Conservation (phyloP, 108 stramenopile species). For the Fistulifera solaris region DNA sequence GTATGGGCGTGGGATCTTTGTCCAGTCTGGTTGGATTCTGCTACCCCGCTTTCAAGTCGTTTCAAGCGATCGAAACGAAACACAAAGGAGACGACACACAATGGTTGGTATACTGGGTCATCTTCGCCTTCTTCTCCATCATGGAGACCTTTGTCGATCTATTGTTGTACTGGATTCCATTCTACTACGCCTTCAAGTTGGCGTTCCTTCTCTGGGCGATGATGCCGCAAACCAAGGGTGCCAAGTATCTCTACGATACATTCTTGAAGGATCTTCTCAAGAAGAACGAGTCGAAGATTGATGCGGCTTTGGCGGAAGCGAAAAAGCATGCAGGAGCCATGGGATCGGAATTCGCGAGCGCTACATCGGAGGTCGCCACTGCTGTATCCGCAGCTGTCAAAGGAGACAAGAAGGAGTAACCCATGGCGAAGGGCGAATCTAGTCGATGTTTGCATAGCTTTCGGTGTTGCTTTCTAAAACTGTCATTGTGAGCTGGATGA, state of each 20-base stretch:
- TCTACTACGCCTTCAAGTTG: constrained; percentile 84
- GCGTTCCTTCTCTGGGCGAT: constrained; percentile 86
- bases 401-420: not conserved
- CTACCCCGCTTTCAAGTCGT: constrained; percentile 77
- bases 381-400: not conserved
- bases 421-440: too few relatives aligned
- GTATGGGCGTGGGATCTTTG: constrained; percentile 60
- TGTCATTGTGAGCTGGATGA: too few relatives aligned
- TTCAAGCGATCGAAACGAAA: constrained; percentile 80
- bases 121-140: constrained; percentile 81
- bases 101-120: constrained; percentile 91
- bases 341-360: not conserved
- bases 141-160: constrained; percentile 75
- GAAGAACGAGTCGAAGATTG: constrained; percentile 70
- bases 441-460: too few relatives aligned
- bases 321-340: constrained; percentile 18
- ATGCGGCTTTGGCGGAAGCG: constrained; percentile 70
- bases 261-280: constrained; percentile 85
- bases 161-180: constrained; percentile 85
- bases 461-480: too few relatives aligned
- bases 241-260: constrained; percentile 81
- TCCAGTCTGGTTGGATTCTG: constrained; percentile 74
- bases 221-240: constrained; percentile 80
- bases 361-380: not conserved
- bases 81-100: constrained; percentile 72